These are phyloP conservation scores for Mycena leptocephala DNA, from an alignment of 768 basidiomycete genomes.

Conservation along the genomic window DNA sequence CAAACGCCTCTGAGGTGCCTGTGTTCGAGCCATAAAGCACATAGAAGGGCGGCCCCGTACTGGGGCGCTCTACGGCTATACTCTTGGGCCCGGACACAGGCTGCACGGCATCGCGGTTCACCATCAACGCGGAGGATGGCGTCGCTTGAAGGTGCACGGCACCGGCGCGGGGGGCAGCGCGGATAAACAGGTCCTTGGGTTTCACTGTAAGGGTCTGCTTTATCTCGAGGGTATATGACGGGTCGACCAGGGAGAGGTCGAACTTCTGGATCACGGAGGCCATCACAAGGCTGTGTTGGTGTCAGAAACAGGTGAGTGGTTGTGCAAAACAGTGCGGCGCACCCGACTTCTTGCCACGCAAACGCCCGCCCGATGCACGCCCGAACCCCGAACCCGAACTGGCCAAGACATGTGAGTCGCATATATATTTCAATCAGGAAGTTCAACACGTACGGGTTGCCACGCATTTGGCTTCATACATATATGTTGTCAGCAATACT, in stretches of 20 bases:
- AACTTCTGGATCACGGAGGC: constrained; percentile 62
- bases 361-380: constrained; percentile 59
- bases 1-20: constrained; percentile 65
- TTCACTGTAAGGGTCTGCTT: constrained; percentile 66
- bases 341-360: constrained; percentile 63
- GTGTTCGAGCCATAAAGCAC: constrained; percentile 66
- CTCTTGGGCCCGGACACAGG: neutral
- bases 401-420: constrained; percentile 31
- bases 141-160: constrained; percentile 32
- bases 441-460: constrained; percentile 53
- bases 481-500: no score
- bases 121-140: constrained; percentile 34
- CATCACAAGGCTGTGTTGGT: constrained; percentile 50
- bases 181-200: constrained; percentile 59
- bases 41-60: constrained; percentile 48
- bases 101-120: constrained; percentile 6
- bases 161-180: constrained; percentile 53
- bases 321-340: neutral
- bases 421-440: constrained; percentile 40
- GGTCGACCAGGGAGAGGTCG: constrained; percentile 60
- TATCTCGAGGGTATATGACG: constrained; percentile 60
- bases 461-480: constrained; percentile 63
- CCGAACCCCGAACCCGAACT: constrained; percentile 40
- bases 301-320: no score
- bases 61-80: neutral